These are phyloP conservation scores for Phaeosphaeriaceae sp. DNA, from an alignment of 2,329 filamentous ascomycete species.

Conservation along the genomic window DNA sequence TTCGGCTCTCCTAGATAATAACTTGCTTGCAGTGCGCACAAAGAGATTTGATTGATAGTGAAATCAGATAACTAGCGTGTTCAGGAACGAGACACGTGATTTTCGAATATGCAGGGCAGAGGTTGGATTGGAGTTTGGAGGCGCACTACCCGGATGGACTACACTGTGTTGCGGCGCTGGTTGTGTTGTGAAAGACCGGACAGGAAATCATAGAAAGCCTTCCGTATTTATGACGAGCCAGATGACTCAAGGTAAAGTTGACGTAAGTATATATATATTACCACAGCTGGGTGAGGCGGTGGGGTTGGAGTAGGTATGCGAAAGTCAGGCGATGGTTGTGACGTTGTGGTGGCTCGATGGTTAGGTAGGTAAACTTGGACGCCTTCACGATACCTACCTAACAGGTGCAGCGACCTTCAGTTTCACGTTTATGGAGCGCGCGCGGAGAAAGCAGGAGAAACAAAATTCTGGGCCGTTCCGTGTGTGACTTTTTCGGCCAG, in stretches of 20 bases:
- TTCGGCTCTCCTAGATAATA: constrained; percentile 27
- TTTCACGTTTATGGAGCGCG: constrained; percentile 18
- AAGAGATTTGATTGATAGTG: constrained; percentile 26
- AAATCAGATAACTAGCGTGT: constrained; percentile 20
- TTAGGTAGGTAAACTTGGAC: neutral
- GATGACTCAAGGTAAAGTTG: too few species aligned
- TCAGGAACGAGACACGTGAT: constrained; percentile 30
- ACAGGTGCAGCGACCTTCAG: constrained; percentile 9
- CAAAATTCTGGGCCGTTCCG: constrained; percentile 18
- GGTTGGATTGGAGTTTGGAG: constrained; percentile 2
- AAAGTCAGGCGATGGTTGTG: neutral
- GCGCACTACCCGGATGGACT: neutral
- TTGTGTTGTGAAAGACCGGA: neutral
- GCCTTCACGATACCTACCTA: constrained; percentile 1
- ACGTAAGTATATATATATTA: neutral
- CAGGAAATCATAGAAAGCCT: too few species aligned
- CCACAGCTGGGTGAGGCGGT: neutral
- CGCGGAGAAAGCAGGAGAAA: constrained; percentile 47
- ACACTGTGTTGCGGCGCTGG: neutral
- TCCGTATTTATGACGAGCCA: too few species aligned
- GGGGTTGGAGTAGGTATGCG: neutral
- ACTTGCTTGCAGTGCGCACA: constrained; percentile 28
- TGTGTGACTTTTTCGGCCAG: constrained; percentile 36
- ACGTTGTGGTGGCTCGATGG: neutral
- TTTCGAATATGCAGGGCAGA: constrained; percentile 31